A percentile compares a stretch with the other conserved stretches of the same genome.
Evolutionary conservation across 2,329 filamentous ascomycete species (phyloP).

Genomic region (Pseudocercospora fijiensis): DNA sequence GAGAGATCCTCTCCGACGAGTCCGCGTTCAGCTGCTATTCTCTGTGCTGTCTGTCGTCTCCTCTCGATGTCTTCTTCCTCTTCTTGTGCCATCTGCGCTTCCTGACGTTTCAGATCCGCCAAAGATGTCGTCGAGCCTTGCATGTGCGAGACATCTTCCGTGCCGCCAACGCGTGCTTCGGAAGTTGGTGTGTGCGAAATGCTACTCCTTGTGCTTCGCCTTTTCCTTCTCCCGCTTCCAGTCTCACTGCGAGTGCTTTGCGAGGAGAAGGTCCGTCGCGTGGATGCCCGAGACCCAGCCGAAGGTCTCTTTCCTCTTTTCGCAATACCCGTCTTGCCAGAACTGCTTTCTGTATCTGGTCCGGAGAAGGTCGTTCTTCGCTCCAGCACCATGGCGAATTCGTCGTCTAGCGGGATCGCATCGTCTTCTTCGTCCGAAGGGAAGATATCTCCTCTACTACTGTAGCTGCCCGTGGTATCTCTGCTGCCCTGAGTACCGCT

Average conservation of each 20-base stretch:
- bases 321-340: slow-evolving; percentile 54
- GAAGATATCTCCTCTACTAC: slow-evolving; percentile 85
- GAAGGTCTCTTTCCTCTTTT: slow-evolving; percentile 44
- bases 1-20: slow-evolving; percentile 36
- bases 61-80: slow-evolving; percentile 58
- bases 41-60: slow-evolving; percentile 54
- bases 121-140: slow-evolving; percentile 47
- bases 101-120: slow-evolving; percentile 57
- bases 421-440: slow-evolving; percentile 85
- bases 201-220: slow-evolving; percentile 24
- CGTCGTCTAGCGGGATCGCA: slow-evolving; percentile 86
- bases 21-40: slow-evolving; percentile 56
- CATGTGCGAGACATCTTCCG: slow-evolving; percentile 30
- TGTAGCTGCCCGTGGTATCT: slow-evolving; percentile 79
- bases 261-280: slow-evolving; percentile 28
- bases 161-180: background rate
- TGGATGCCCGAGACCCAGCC: slow-evolving; percentile 37
- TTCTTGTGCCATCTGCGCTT: slow-evolving; percentile 53
- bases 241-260: slow-evolving; percentile 26
- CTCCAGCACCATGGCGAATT: slow-evolving; percentile 81
- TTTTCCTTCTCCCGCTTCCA: slow-evolving; percentile 19
- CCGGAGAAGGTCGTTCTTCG: slow-evolving; percentile 54
- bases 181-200: slow-evolving; percentile 20
- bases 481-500: slow-evolving; percentile 79
- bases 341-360: slow-evolving; percentile 66